Evolutionary conservation across 1,139 yeast species (phyloP).

Genomic region (Debaryomycetaceae sp.): DNA sequence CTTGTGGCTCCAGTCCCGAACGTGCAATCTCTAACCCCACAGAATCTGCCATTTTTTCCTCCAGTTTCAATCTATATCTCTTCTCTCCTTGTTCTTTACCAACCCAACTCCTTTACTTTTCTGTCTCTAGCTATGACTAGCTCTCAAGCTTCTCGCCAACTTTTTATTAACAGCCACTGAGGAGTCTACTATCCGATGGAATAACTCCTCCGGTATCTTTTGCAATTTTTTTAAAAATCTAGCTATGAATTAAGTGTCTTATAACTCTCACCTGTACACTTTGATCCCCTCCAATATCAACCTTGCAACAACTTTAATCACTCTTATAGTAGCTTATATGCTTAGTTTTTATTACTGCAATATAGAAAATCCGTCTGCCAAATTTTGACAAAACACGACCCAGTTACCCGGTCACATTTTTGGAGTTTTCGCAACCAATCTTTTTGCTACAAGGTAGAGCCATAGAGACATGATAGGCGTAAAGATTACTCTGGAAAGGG

Average conservation of each 20-base stretch:
- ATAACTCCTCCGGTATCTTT: background rate
- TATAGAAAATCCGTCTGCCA: constrained; percentile 8
- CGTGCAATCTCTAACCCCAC: background rate
- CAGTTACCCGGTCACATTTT: constrained; percentile 3
- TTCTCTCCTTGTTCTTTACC: too few species aligned
- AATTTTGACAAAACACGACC: constrained; percentile 5
- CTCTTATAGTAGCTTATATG: background rate
- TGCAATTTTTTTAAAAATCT: background rate
- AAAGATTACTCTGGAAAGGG: too few species aligned
- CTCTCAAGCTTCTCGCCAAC: background rate
- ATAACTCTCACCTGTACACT: background rate
- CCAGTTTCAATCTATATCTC: too few species aligned
- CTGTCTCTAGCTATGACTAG: background rate
- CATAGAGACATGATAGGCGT: too few species aligned
- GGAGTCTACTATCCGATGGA: background rate
- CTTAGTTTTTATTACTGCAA: constrained; percentile 5
- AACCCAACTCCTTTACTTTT: background rate
- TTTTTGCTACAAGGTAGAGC: background rate
- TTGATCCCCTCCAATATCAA: background rate
- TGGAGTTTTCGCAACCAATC: constrained; percentile 2
- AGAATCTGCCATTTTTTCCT: background rate
- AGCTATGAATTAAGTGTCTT: background rate
- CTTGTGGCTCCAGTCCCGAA: background rate
- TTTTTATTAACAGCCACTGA: background rate
- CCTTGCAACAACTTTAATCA: background rate